Conservation (phyloP, 306 rosid genomes). For the Lathyrus aphaca region DNA sequence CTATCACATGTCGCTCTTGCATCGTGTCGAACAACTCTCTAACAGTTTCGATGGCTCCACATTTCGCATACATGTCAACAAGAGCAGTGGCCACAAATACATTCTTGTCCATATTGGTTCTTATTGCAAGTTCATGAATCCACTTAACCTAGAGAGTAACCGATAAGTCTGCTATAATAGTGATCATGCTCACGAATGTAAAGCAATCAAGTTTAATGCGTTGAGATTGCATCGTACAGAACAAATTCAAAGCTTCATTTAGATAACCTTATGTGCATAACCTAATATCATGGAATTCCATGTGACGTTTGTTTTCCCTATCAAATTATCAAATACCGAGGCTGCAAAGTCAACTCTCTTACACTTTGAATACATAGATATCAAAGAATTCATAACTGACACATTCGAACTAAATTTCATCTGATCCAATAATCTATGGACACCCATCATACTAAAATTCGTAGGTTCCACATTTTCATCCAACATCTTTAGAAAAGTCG, state of each 20-base stretch:
- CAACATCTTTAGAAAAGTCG: slow-evolving; percentile 63
- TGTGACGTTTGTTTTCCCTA: slow-evolving; percentile 64
- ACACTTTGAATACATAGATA: slow-evolving; percentile 92
- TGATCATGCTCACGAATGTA: slow-evolving; percentile 80
- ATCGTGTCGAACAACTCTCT: no score
- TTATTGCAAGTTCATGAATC: slow-evolving; percentile 81
- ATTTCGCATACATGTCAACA: no score
- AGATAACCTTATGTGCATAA: slow-evolving; percentile 76
- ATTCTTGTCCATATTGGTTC: slow-evolving; percentile 67
- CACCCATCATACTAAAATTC: slow-evolving; percentile 73
- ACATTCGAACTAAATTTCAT: slow-evolving; percentile 54
- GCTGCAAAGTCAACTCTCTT: slow-evolving; percentile 75
- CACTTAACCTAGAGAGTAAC: slow-evolving; percentile 86
- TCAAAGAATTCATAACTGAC: slow-evolving; percentile 79
- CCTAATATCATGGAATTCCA: slow-evolving; percentile 96
- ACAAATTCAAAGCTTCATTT: slow-evolving; percentile 64
- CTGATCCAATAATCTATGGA: slow-evolving; percentile 60
- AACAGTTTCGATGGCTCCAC: no score
- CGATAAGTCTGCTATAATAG: slow-evolving; percentile 82
- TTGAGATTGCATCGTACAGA: slow-evolving; percentile 66
- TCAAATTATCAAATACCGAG: slow-evolving; percentile 54
- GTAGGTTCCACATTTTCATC: slow-evolving; percentile 68
- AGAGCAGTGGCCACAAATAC: slow-evolving; percentile 70
- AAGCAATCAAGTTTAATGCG: slow-evolving; percentile 73
- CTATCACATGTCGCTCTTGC: no score